phyloP scores from a whole-genome alignment of 257 asterid genomes.

The Nicotiana otophora region DNA sequence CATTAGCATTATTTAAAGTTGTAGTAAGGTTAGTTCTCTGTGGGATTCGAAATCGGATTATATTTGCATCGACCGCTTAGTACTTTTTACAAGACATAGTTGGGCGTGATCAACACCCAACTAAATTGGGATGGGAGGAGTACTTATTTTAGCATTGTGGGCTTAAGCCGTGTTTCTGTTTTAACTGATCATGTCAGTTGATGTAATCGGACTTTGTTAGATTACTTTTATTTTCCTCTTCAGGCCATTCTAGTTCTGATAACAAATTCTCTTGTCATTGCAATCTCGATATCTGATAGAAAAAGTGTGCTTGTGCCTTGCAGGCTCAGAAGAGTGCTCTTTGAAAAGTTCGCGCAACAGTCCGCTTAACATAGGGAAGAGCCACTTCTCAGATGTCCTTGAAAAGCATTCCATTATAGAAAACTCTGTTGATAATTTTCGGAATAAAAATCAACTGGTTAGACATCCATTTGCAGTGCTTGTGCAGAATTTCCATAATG shows the following conservation, averaged over 20 bases:
- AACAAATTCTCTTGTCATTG: not conserved
- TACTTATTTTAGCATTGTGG: not conserved
- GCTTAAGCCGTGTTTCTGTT: not conserved
- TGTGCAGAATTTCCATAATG: conserved; percentile 38
- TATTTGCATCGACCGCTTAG: no score
- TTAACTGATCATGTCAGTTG: not conserved
- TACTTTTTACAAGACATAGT: no score
- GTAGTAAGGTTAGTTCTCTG: no score
- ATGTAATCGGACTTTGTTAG: not conserved
- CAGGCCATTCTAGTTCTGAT: not conserved
- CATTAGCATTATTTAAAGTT: no score
- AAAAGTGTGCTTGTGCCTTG: not conserved
- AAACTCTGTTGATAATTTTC: conserved; percentile 34
- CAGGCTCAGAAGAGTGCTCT: conserved; percentile 66
- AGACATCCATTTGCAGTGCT: conserved; percentile 66
- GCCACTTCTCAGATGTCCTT: conserved; percentile 25
- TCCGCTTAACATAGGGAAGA: conserved; percentile 20
- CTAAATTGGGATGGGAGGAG: no score
- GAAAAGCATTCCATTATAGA: conserved; percentile 32
- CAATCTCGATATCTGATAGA: not conserved
- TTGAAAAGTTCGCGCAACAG: no score
- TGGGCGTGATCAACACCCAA: no score
- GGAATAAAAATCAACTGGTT: conserved; percentile 32
- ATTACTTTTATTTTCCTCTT: not conserved
- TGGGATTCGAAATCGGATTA: no score